phyloP scores from a whole-genome alignment of 306 rosid species.

The Quercus rubra region DNA sequence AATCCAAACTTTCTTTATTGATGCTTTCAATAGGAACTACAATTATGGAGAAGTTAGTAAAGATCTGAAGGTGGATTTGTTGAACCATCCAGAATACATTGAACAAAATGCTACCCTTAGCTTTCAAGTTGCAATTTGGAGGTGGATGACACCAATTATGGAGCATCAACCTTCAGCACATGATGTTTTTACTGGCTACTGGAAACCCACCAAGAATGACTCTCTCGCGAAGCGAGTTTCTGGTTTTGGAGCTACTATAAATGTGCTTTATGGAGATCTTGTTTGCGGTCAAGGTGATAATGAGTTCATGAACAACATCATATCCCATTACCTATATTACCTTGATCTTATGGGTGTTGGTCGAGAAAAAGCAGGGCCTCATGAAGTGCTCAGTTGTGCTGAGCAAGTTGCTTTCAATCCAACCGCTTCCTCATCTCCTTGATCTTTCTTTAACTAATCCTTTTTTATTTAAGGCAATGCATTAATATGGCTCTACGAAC shows the following conservation, averaged over 20 bases:
- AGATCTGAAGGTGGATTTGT: conserved; percentile 65
- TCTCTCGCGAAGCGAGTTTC: conserved; percentile 61
- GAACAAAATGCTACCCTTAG: conserved; percentile 96
- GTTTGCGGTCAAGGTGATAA: conserved; percentile 75
- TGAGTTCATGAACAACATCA: conserved; percentile 72
- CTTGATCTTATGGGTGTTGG: conserved; percentile 74
- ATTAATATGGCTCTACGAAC: conserved; percentile 8
- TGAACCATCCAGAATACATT: conserved; percentile 81
- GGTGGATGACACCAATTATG: conserved; percentile 79
- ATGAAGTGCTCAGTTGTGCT: conserved; percentile 60
- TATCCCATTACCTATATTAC: conserved; percentile 78
- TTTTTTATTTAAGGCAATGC: background rate
- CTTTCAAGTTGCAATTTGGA: conserved; percentile 87
- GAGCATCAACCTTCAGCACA: conserved; percentile 85
- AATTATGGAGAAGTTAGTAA: conserved; percentile 81
- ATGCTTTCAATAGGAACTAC: conserved; percentile 59
- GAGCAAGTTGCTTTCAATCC: conserved; percentile 82
- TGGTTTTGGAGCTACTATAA: conserved; percentile 92
- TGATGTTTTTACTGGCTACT: conserved; percentile 70
- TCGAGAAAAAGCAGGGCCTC: conserved; percentile 72
- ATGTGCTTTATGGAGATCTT: conserved; percentile 71
- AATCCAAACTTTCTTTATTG: conserved; percentile 14
- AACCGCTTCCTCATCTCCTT: conserved; percentile 36
- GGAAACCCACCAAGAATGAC: conserved; percentile 96
- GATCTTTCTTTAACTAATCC: conserved; percentile 2